A percentile compares a stretch with the other conserved stretches of the same genome.
phyloP scores from a whole-genome alignment of 768 basidiomycete species.

The Russula griseocarnosa region DNA sequence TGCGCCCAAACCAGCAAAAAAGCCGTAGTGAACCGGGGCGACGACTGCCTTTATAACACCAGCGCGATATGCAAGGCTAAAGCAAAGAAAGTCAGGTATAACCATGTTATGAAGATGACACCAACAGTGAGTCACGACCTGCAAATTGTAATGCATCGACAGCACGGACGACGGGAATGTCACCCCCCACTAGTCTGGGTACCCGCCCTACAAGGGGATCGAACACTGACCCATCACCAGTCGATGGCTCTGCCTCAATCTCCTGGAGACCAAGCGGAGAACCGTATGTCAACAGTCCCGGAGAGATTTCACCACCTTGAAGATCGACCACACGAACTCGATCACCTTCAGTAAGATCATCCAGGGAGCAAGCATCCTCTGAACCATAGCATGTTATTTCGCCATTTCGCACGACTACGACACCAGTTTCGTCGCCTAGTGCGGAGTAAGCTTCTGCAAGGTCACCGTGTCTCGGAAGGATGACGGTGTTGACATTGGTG shows the following conservation, averaged over 20 bases:
- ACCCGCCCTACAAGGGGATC: slow-evolving; percentile 42
- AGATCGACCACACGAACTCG: slow-evolving; percentile 46
- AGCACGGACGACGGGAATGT: slow-evolving; percentile 49
- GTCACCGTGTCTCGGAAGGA: slow-evolving; percentile 35
- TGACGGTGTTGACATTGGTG: slow-evolving; percentile 57
- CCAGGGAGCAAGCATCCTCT: slow-evolving; percentile 32
- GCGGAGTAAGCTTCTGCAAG: slow-evolving; percentile 36
- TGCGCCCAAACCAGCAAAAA: slow-evolving; percentile 60
- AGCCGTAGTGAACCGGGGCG: slow-evolving; percentile 52
- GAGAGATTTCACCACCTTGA: slow-evolving; percentile 60
- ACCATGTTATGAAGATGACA: neutral
- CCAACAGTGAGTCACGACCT: slow-evolving; percentile 54
- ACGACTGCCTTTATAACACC: slow-evolving; percentile 71
- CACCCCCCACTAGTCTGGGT: slow-evolving; percentile 38
- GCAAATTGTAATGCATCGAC: slow-evolving; percentile 71
- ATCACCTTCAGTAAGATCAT: slow-evolving; percentile 22
- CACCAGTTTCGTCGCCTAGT: slow-evolving; percentile 29
- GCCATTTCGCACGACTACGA: slow-evolving; percentile 54
- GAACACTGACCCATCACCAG: slow-evolving; percentile 47
- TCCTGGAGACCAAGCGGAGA: slow-evolving; percentile 65
- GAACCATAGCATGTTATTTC: slow-evolving; percentile 50
- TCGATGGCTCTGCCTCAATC: slow-evolving; percentile 59
- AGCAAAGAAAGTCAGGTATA: slow-evolving; percentile 15
- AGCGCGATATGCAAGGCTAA: slow-evolving; percentile 64
- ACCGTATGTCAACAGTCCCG: slow-evolving; percentile 61